Evolutionary conservation across 768 basidiomycete species (phyloP).

Genomic region (Boletus huronensis): DNA sequence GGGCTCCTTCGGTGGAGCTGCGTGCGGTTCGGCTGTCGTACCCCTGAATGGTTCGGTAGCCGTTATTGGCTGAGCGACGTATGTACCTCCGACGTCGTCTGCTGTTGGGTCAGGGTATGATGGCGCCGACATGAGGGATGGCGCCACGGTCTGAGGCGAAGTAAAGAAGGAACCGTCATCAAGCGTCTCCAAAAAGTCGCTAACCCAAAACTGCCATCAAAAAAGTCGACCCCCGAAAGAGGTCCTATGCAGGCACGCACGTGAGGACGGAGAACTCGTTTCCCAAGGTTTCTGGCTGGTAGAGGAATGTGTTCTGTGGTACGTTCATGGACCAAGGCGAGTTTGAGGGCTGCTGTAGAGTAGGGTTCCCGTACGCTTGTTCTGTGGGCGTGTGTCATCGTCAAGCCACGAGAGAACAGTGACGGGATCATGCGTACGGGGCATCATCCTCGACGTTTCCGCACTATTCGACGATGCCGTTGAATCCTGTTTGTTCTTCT

Average conservation of each 20-base stretch:
- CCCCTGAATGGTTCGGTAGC: constrained; percentile 22
- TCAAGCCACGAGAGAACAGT: neutral
- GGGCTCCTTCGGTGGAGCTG: constrained; percentile 36
- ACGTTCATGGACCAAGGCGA: constrained; percentile 55
- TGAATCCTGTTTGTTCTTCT: constrained; percentile 44
- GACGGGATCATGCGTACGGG: constrained; percentile 20
- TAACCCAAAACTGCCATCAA: constrained; percentile 24
- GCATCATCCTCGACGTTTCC: constrained; percentile 34
- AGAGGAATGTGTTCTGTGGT: constrained; percentile 52
- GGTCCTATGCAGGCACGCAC: constrained; percentile 36
- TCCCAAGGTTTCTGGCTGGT: constrained; percentile 70
- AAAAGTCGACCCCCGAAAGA: neutral
- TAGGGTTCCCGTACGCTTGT: constrained; percentile 20
- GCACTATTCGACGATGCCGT: constrained; percentile 24
- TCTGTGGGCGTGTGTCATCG: constrained; percentile 7
- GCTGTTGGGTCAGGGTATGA: constrained; percentile 18
- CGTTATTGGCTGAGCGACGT: constrained; percentile 12
- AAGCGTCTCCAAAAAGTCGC: constrained; percentile 85
- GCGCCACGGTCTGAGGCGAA: constrained; percentile 46
- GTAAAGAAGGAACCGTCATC: constrained; percentile 82
- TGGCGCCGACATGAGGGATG: constrained; percentile 46
- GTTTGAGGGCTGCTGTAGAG: constrained; percentile 28
- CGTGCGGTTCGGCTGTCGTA: constrained; percentile 20
- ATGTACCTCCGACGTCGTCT: constrained; percentile 12
- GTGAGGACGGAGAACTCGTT: constrained; percentile 82